These are phyloP conservation scores for Dictyostelium capitatum DNA, from an alignment of 78 protist species.

Conservation along the genomic window DNA sequence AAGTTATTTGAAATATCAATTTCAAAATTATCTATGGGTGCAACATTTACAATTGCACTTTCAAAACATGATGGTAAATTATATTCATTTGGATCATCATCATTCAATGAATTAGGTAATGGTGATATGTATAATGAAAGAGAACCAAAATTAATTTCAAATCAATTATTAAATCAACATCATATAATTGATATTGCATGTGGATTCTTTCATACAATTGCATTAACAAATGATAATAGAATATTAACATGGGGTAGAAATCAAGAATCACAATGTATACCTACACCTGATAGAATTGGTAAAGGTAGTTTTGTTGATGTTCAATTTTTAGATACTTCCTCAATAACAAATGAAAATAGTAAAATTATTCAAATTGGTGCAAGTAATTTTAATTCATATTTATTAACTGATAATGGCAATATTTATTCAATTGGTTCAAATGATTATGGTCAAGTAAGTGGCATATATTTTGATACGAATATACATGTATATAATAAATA, in stretches of 20 bases:
- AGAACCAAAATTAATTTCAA: constrained; percentile 5
- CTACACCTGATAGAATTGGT: background rate
- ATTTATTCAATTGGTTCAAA: constrained; percentile 70
- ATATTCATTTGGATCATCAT: constrained; percentile 68
- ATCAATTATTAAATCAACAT: background rate
- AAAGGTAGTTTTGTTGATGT: constrained; percentile 22
- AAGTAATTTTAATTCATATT: constrained; percentile 32
- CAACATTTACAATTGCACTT: constrained; percentile 63
- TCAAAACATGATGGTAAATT: constrained; percentile 31
- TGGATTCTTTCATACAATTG: constrained; percentile 45
- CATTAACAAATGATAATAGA: background rate
- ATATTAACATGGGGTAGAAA: constrained; percentile 57
- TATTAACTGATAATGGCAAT: constrained; percentile 27
- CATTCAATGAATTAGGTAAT: constrained; percentile 64
- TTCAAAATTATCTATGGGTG: constrained; percentile 21
- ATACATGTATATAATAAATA: too few species aligned
- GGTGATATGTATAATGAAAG: constrained; percentile 41
- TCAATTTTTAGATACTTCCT: constrained; percentile 1
- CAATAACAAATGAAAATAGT: background rate
- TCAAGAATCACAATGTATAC: constrained; percentile 52
- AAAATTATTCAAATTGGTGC: constrained; percentile 35
- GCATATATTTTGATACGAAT: too few species aligned
- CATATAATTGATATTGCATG: background rate
- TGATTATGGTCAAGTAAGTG: constrained; percentile 67
- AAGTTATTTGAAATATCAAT: background rate